Percentiles rank a stretch among this genome's conserved stretches.
These are phyloP conservation scores for Brettanomyces naardenensis DNA, from an alignment of 805 yeast genomes.

Conservation along the genomic window DNA sequence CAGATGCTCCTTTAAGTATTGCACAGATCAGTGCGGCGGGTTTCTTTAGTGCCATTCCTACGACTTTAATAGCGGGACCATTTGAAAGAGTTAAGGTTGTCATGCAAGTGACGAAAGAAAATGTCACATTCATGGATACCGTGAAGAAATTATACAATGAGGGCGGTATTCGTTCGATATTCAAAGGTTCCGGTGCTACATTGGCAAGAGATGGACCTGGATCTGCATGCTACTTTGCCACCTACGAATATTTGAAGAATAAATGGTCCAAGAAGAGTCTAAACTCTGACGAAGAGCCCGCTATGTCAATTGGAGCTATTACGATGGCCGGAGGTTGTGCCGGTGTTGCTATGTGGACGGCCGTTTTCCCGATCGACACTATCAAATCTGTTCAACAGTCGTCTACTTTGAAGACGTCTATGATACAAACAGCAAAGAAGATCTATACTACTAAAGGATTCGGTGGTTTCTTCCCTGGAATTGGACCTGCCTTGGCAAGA, in stretches of 20 bases:
- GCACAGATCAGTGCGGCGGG: constrained; percentile 85
- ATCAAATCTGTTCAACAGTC: constrained; percentile 80
- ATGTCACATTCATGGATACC: constrained; percentile 45
- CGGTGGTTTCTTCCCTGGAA: constrained; percentile 93
- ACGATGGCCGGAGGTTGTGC: constrained; percentile 92
- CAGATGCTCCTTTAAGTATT: constrained; percentile 42
- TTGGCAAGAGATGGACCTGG: constrained; percentile 98
- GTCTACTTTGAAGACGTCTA: constrained; percentile 43
- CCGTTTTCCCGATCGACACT: constrained; percentile 93
- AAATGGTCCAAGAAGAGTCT: constrained; percentile 34
- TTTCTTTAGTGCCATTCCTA: constrained; percentile 88
- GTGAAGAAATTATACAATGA: constrained; percentile 60
- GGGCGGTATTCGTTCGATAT: constrained; percentile 80
- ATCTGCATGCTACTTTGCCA: constrained; percentile 89
- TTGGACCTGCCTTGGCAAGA: constrained; percentile 90
- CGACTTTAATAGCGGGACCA: constrained; percentile 95
- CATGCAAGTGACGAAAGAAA: constrained; percentile 55
- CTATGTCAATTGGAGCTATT: constrained; percentile 66
- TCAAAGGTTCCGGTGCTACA: constrained; percentile 88
- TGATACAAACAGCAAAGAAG: constrained; percentile 55
- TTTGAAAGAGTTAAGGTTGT: constrained; percentile 94
- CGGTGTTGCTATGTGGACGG: constrained; percentile 95
- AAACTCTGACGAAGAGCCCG: constrained; percentile 38
- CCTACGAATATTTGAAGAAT: constrained; percentile 77
- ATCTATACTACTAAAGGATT: constrained; percentile 75